Evolutionary conservation across 768 basidiomycete species (phyloP), one percentile per base, ranked within the genome.

Genomic region (Suillus fuscotomentosus): DNA sequence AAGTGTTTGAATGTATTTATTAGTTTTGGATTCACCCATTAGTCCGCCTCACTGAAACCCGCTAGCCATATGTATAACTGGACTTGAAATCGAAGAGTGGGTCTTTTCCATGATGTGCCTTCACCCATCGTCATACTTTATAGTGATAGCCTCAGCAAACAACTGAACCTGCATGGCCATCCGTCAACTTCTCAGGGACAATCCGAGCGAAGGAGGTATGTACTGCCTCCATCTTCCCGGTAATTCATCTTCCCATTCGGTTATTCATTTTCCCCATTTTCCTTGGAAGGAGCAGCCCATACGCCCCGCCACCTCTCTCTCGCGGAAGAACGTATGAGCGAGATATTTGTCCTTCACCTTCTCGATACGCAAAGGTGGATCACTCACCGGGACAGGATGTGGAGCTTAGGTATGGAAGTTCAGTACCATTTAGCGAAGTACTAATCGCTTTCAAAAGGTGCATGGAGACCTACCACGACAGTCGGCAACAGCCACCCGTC

Each of bases 281-380:
- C 24, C 17, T 27, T 27, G 41, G 9, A 54, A 54, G 53, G 20
- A 59, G 41, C 7, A 68, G 65, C 63, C 73, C 70, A 70, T 74
- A 76, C 74, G 74, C 65, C 62, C 67, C 71, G 66, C 75, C 75
- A 67, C 69, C 75, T 66, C 67, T 73, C 62, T 66, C 74, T 66
- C 70, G 71, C 60, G 73, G 74, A 60, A 71, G 69, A 59, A 71
- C 70, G 68, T 67, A 70, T 70, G 71, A 73, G 70, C 75, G 69
- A 41, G 73, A 76, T 75, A 70, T 71, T 50, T 70, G 74, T 62
- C 69, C 77, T 60, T 69, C 73, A 48, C 73, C 66, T 64, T 72
- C 75, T 62, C 73, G 75, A 67, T 69, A 72, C 50, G 73, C 75
- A 72, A 73, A 67, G 51, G 64, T 67, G 53, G 74, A 72, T 31